phyloP scores from a whole-genome alignment of 1,284 basidiomycete genomes.

The Trichosporon coremiiforme region DNA sequence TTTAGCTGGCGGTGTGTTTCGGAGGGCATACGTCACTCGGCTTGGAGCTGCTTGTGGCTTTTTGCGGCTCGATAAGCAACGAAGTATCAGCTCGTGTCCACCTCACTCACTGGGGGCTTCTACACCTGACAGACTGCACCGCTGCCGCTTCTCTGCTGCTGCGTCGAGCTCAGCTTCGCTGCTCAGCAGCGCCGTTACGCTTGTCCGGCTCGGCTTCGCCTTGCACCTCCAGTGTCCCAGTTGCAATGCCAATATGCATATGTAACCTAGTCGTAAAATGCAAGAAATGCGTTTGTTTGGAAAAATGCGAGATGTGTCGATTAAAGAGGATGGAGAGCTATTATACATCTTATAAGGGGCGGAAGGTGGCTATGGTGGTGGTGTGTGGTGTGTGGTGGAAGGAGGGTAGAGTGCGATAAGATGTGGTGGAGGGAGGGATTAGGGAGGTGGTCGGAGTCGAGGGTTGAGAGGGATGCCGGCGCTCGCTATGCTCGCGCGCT shows the following conservation, averaged over 20 bases:
- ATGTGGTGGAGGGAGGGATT: not conserved
- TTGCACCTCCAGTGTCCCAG: no score
- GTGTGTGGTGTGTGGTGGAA: not conserved
- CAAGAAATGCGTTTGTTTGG: not conserved
- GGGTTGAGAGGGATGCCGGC: not conserved
- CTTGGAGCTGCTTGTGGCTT: not conserved
- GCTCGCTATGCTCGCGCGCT: constrained; percentile 5
- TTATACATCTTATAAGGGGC: constrained; percentile 8
- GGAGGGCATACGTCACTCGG: constrained; percentile 5
- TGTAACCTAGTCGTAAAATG: constrained; percentile 3
- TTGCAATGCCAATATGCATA: not conserved
- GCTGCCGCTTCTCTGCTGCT: no score
- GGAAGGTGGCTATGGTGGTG: not conserved
- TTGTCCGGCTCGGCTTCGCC: no score
- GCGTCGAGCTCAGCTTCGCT: no score
- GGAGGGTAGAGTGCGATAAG: constrained; percentile 5
- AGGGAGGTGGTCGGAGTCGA: not conserved
- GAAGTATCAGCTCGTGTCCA: not conserved
- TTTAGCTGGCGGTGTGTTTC: no score
- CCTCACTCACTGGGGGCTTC: no score
- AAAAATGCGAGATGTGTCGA: not conserved
- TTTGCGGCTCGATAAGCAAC: not conserved
- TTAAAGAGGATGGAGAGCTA: not conserved
- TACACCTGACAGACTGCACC: no score
- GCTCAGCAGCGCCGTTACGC: no score